Conservation (phyloP, 352 stramenopile genomes). For the Phytophthora uliginosa region DNA sequence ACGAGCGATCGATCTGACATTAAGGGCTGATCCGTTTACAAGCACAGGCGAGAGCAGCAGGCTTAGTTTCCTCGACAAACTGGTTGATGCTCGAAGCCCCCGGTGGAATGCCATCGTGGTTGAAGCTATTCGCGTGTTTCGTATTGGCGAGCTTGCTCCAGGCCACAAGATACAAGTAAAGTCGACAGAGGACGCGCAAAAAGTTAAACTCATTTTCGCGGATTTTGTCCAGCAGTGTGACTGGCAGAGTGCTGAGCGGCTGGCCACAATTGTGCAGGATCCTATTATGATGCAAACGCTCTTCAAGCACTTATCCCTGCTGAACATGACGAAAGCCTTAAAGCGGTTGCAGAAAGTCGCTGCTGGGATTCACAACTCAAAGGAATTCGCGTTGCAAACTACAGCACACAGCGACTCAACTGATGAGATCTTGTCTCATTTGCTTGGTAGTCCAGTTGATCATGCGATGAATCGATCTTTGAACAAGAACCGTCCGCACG, state of each 20-base stretch:
- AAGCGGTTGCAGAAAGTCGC: constrained; percentile 58
- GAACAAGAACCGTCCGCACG: not conserved
- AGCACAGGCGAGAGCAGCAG: constrained; percentile 7
- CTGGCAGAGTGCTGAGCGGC: constrained; percentile 59
- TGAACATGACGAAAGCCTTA: constrained; percentile 64
- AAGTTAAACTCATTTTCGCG: constrained; percentile 31
- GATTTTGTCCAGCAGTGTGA: constrained; percentile 48
- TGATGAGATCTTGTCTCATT: not conserved
- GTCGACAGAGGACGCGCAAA: constrained; percentile 9
- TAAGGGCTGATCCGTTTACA: constrained; percentile 9
- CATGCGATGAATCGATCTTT: constrained; percentile 41
- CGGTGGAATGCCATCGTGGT: constrained; percentile 65
- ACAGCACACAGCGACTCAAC: not conserved
- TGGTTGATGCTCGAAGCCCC: constrained; percentile 34
- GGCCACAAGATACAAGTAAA: not conserved
- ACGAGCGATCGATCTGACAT: constrained; percentile 42
- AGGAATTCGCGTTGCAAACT: not conserved
- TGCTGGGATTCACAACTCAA: not conserved
- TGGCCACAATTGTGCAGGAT: constrained; percentile 38
- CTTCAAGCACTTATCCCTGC: constrained; percentile 38
- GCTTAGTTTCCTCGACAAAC: constrained; percentile 28
- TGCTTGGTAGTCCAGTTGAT: constrained; percentile 27
- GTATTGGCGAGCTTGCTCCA: constrained; percentile 11
- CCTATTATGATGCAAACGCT: constrained; percentile 39
- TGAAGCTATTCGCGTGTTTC: constrained; percentile 58